A percentile compares a stretch with the other conserved stretches of the same genome.
These are phyloP conservation scores for Ophiocordyceps australis DNA, from an alignment of 2,329 filamentous ascomycete genomes.

Conservation along the genomic window DNA sequence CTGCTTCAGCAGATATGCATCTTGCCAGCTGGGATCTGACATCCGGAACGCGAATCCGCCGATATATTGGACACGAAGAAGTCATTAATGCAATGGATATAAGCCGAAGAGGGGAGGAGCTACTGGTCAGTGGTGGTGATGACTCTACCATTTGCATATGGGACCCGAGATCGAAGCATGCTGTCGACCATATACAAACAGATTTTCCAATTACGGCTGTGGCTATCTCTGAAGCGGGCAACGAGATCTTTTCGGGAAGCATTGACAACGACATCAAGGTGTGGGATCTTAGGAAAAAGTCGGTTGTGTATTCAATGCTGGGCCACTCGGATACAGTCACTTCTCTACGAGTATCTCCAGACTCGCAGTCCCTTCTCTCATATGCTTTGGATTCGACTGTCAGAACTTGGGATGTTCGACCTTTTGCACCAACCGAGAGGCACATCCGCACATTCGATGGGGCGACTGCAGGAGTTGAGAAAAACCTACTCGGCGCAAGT, in stretches of 20 bases:
- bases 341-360: conserved; percentile 78
- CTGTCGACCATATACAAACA: conserved; percentile 73
- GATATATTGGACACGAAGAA: conserved; percentile 86
- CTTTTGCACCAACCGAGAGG: conserved; percentile 78
- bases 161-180: conserved; percentile 84
- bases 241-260: conserved; percentile 84
- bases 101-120: conserved; percentile 74
- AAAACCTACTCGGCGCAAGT: conserved; percentile 77
- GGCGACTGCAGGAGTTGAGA: conserved; percentile 72
- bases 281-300: conserved; percentile 90
- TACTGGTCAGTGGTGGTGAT: conserved; percentile 81
- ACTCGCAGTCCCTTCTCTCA: conserved; percentile 77
- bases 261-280: conserved; percentile 97
- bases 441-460: conserved; percentile 82
- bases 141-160: conserved; percentile 89
- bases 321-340: conserved; percentile 89
- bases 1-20: conserved; percentile 84
- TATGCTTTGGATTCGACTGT: conserved; percentile 91
- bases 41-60: conserved; percentile 77
- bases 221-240: conserved; percentile 81
- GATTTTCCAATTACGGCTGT: conserved; percentile 86
- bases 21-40: conserved; percentile 91
- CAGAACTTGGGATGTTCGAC: conserved; percentile 87
- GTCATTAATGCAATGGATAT: conserved; percentile 87
- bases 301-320: conserved; percentile 68